phyloP scores from a whole-genome alignment of 257 asterid species.

The Solanum peruvianum region DNA sequence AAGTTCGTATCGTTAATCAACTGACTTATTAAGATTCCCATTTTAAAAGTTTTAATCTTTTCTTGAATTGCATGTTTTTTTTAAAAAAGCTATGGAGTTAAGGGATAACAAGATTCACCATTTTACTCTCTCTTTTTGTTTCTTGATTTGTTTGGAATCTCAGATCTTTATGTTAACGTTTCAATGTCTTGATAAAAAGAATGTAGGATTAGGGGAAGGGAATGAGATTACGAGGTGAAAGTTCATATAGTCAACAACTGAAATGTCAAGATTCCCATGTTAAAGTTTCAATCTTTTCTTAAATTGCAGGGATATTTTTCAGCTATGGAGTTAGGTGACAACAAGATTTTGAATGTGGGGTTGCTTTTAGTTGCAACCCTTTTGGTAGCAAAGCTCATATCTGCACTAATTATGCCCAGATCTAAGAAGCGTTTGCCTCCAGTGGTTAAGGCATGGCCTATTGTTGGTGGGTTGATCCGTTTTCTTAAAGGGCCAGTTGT shows the following conservation, averaged over 20 bases:
- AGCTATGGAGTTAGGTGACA: slow-evolving; percentile 30
- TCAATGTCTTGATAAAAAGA: neutral
- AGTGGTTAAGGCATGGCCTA: slow-evolving; percentile 18
- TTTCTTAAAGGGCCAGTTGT: no score
- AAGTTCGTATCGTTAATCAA: no score
- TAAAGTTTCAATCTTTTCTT: neutral
- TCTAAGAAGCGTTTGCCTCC: slow-evolving; percentile 71
- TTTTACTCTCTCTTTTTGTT: neutral
- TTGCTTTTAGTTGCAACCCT: slow-evolving; percentile 60
- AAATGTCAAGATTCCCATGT: neutral
- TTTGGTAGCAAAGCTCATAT: slow-evolving; percentile 49
- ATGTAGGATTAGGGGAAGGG: neutral
- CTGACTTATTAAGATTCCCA: no score
- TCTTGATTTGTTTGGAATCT: neutral
- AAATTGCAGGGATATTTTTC: neutral
- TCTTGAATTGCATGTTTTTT: neutral
- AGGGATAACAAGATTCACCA: no score
- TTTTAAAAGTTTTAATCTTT: neutral
- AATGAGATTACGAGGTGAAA: neutral
- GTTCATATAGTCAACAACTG: neutral
- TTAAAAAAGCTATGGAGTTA: neutral
- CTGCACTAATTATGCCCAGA: slow-evolving; percentile 57
- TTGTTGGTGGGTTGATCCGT: no score
- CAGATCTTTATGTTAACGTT: neutral
- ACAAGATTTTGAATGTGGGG: slow-evolving; percentile 50